Base-by-base conservation (phyloP, 2,329 filamentous ascomycete genomes). In the Alternaria sp. region DNA sequence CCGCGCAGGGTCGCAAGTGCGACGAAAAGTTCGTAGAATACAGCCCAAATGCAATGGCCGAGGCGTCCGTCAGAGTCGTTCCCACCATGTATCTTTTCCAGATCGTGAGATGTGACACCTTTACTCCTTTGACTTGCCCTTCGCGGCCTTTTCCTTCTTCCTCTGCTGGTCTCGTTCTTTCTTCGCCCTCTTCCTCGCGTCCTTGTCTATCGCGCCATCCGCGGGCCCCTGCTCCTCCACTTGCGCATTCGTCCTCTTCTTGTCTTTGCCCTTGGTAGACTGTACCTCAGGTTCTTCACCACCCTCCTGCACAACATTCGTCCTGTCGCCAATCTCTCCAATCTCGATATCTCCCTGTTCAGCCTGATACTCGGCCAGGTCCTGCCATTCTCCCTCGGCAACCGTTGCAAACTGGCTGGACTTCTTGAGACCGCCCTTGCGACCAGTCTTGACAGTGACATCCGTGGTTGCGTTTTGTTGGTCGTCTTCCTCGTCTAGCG, bases 151-250 rank as follows among this genome's bases (percentile, higher is more conserved):
- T 45, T 81, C 73, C 43, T 67, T 69, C 72, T 78, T 79, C 73
- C 84, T 78, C 53, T 82, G 82, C 69, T 82, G 78, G 60, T 81
- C 80, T 71, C 83, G 81, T 72, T 84, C 83, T 75, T 86, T 87
- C 83, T 89, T 89, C 62, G 80, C 82, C 67, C 80, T 81, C 77
- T 85, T 88, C 65, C 85, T 81, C 58, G 85, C 83, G 66, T 85
- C 85, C 74, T 85, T 85, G 65, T 86, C 84, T 52, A 82, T 66
- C 51, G 76, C 73, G 17, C 57, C 62, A 13, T 57, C 53, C 15
- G 26, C 52, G 12, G 23, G 26, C 6, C 4, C 59, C 26, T 47
- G 64, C 19, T 21, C 65, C 5, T 40, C 40, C 58, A 67, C 57
- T 23, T 70, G 68, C 50, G 68, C 68, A 59, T 70, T 71, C 36